phyloP scores from a whole-genome alignment of 2,329 filamentous ascomycete genomes.

The Aspergillus fijiensis region DNA sequence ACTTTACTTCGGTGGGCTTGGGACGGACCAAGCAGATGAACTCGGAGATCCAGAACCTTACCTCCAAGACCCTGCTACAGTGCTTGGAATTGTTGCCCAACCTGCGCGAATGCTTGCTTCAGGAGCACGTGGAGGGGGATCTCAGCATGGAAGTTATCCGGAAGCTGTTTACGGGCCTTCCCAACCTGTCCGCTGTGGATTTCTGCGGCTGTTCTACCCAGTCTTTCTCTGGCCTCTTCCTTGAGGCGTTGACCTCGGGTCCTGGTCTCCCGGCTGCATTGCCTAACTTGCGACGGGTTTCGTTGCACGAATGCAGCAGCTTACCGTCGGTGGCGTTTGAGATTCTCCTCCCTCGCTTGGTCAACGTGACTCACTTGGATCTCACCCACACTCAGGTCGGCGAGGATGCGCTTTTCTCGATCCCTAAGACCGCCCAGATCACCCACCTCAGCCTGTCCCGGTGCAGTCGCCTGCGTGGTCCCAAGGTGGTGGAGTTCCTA shows the following conservation, averaged over 20 bases:
- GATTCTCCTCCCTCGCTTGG: slow-evolving; percentile 67
- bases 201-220: slow-evolving; percentile 73
- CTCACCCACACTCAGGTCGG: slow-evolving; percentile 76
- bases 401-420: slow-evolving; percentile 66
- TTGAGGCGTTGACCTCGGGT: slow-evolving; percentile 50
- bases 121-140: slow-evolving; percentile 79
- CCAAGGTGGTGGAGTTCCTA: slow-evolving; percentile 68
- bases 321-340: slow-evolving; percentile 68
- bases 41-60: slow-evolving; percentile 72
- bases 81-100: slow-evolving; percentile 71
- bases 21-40: slow-evolving; percentile 75
- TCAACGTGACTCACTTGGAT: slow-evolving; percentile 72
- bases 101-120: slow-evolving; percentile 73
- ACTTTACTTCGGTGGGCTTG: slow-evolving; percentile 77
- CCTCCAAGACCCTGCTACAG: slow-evolving; percentile 67
- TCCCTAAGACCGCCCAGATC: slow-evolving; percentile 68
- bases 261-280: slow-evolving; percentile 51
- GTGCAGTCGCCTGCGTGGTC: slow-evolving; percentile 67
- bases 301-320: slow-evolving; percentile 75
- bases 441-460: slow-evolving; percentile 78
- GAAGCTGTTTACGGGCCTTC: slow-evolving; percentile 68
- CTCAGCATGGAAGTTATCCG: slow-evolving; percentile 65
- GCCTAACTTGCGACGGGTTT: slow-evolving; percentile 65
- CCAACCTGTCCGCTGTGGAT: slow-evolving; percentile 66
- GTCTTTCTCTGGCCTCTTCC: slow-evolving; percentile 66